Evolutionary conservation across 441 rosid genomes (phyloP), one percentile per base, ranked within the genome.

Genomic region (Pelargonium australe): DNA sequence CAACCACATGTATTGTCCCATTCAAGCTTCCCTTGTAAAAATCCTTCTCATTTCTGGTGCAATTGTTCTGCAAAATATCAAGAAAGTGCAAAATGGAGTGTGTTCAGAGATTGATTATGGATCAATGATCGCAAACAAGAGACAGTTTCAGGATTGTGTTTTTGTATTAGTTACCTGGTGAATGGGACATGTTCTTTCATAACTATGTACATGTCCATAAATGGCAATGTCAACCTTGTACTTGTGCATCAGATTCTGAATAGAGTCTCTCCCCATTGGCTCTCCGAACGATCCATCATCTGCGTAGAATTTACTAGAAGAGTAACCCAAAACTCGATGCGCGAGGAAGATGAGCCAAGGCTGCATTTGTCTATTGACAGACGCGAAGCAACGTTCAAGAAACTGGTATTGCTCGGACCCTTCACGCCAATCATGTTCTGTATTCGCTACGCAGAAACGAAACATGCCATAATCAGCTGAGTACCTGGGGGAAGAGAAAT

Each of bases 1-100:
- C 96, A 0, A 94, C 97, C 2, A 91, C 87, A 53, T 89, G 96
- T 76, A 94, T 94, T 28, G 96, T 91, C 68, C 96, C 97, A 2
- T 79, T 78, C 73, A 88, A 70, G 0, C 83, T 72, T 73, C 97
- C 99, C 1, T 87, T 80, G 76, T 88, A 91, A 71, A 80, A 83
- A 43, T 72, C 34, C 70, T 72, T 87, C 41, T 82, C 94, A 13
- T 63, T 16, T 61, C 67, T 81, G 80, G 87, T 85, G 34, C 97
- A 91, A 64, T 68, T 86, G 67, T 84, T 89, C 97, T 91, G 60
- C 44, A 40, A 10, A 0, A 40, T 7, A 40, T 40, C 44, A 40
- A 40, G 10, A 40, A 40, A 40, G 10, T 40, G 10, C 10, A 40
- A 40, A 40, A 40, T n/a, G n/a, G n/a, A n/a, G n/a, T n/a, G n/a